Conservation (phyloP, 768 basidiomycete genomes). For the Basidioascus undulatus region DNA sequence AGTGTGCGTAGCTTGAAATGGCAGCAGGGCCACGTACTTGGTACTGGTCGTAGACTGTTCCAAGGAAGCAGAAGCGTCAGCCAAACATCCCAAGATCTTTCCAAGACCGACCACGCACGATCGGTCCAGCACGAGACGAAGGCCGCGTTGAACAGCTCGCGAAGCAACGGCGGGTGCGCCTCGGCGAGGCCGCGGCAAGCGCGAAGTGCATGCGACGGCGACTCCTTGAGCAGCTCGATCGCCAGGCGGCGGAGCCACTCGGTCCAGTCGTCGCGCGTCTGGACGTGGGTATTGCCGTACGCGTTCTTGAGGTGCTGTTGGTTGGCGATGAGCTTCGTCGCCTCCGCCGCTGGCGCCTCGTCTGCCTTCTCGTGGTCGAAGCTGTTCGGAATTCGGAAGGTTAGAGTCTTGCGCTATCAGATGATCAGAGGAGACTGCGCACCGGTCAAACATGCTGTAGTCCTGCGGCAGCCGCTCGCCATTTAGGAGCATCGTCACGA, state of each 20-base stretch:
- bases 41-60: conserved; percentile 87
- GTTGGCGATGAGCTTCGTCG: conserved; percentile 74
- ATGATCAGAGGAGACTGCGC: too few relatives aligned
- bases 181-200: conserved; percentile 89
- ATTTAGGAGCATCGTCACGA: conserved; percentile 68
- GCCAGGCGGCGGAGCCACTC: conserved; percentile 87
- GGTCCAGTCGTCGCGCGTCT: conserved; percentile 55
- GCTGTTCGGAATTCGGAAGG: too few relatives aligned
- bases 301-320: conserved; percentile 92
- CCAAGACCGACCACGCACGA: too few relatives aligned
- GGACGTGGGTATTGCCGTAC: conserved; percentile 64
- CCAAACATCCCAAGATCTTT: too few relatives aligned
- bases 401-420: too few relatives aligned
- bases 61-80: too few relatives aligned
- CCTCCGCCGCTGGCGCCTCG: conserved; percentile 32
- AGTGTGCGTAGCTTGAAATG: not conserved
- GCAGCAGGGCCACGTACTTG: conserved; percentile 32
- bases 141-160: conserved; percentile 90
- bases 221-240: conserved; percentile 92
- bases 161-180: conserved; percentile 67
- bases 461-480: conserved; percentile 84
- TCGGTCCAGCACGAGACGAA: conserved; percentile 96
- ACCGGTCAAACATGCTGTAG: too few relatives aligned
- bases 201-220: conserved; percentile 88
- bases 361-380: conserved; percentile 12